These are phyloP conservation scores for Penicillium atrosanguineum DNA, from an alignment of 495 filamentous ascomycete genomes.

Conservation along the genomic window DNA sequence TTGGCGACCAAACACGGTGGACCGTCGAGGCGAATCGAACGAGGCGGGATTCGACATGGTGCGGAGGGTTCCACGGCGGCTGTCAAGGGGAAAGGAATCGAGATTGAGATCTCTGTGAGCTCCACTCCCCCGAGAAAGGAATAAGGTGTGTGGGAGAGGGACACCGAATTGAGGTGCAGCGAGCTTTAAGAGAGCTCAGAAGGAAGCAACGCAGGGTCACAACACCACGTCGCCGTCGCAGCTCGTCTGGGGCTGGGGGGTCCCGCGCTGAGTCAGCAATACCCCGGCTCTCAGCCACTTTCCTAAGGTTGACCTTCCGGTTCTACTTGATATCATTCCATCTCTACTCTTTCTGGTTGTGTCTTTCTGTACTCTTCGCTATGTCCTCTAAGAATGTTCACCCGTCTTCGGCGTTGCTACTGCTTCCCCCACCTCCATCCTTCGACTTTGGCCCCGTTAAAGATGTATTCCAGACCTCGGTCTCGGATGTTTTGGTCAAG, in stretches of 20 bases:
- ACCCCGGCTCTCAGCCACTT: constrained; percentile 4
- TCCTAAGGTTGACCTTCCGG: neutral
- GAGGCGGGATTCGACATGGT: constrained; percentile 46
- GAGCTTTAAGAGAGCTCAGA: constrained; percentile 1
- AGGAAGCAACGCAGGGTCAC: neutral
- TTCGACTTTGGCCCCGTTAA: constrained; percentile 38
- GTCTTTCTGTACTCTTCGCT: constrained; percentile 4
- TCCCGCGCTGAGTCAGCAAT: constrained; percentile 19
- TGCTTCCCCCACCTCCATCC: constrained; percentile 48
- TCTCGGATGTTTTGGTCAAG: constrained; percentile 33
- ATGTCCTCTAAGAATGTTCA: constrained; percentile 27
- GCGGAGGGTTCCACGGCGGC: constrained; percentile 9
- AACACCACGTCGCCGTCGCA: constrained; percentile 5
- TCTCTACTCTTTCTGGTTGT: neutral
- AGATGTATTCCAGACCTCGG: constrained; percentile 37
- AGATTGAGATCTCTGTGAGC: constrained; percentile 18
- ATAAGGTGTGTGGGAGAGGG: constrained; percentile 5
- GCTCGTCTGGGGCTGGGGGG: constrained; percentile 10
- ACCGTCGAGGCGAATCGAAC: constrained; percentile 55
- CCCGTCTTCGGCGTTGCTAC: constrained; percentile 37
- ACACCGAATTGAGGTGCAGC: constrained; percentile 5
- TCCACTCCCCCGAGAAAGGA: constrained; percentile 21
- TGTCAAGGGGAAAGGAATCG: constrained; percentile 14
- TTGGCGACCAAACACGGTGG: constrained; percentile 49
- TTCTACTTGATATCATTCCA: neutral